A percentile compares a stretch with the other conserved stretches of the same genome.
These are phyloP conservation scores for Pythium biforme DNA, from an alignment of 352 stramenopile genomes.

Conservation along the genomic window DNA sequence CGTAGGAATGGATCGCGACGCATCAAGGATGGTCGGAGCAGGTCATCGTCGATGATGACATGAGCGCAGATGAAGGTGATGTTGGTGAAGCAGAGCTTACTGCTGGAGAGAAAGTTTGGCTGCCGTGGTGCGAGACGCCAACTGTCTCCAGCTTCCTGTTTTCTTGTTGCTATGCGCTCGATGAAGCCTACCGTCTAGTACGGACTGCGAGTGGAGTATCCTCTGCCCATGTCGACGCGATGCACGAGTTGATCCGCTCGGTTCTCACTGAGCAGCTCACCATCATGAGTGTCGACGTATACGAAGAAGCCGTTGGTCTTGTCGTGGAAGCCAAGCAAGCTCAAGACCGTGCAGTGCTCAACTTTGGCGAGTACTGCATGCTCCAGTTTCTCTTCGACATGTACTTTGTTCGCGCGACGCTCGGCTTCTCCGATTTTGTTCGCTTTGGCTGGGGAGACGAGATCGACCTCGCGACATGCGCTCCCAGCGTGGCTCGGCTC, in stretches of 20 bases:
- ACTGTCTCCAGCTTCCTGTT: slow-evolving; percentile 85
- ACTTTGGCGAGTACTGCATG: slow-evolving; percentile 84
- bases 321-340: slow-evolving; percentile 51
- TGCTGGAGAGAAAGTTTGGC: slow-evolving; percentile 65
- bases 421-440: slow-evolving; percentile 85
- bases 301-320: slow-evolving; percentile 60
- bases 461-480: slow-evolving; percentile 53
- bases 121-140: slow-evolving; percentile 82
- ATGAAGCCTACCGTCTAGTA: slow-evolving; percentile 74
- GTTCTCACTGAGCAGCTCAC: slow-evolving; percentile 79
- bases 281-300: slow-evolving; percentile 68
- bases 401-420: slow-evolving; percentile 85
- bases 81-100: slow-evolving; percentile 39
- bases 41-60: slow-evolving; percentile 37
- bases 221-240: slow-evolving; percentile 48
- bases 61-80: slow-evolving; percentile 33
- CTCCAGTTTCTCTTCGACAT: slow-evolving; percentile 89
- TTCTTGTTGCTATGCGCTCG: slow-evolving; percentile 79
- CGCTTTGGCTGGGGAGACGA: slow-evolving; percentile 88
- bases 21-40: slow-evolving; percentile 81
- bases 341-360: slow-evolving; percentile 52
- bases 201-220: slow-evolving; percentile 38
- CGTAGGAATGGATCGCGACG: slow-evolving; percentile 66
- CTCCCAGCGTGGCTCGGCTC: slow-evolving; percentile 50
- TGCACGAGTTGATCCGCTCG: slow-evolving; percentile 65